Conservation (phyloP, 2,329 filamentous ascomycete genomes). For the Colletotrichum plurivorum region DNA sequence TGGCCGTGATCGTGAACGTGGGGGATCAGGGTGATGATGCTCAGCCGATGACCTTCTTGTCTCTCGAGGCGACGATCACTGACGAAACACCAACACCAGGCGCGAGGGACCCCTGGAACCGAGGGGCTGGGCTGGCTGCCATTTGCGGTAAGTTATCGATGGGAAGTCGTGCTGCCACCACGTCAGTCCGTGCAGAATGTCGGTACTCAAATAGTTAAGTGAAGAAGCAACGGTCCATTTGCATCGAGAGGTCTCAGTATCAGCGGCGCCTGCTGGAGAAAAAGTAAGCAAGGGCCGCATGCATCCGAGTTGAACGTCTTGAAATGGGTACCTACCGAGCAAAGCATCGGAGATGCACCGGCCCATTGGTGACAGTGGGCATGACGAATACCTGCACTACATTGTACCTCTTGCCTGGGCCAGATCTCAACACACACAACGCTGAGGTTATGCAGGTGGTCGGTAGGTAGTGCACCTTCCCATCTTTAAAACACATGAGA, state of each 20-base stretch:
- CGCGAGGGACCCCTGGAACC: constrained; percentile 18
- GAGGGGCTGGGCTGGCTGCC: background rate
- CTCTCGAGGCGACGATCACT: constrained; percentile 34
- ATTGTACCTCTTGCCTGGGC: too few species aligned
- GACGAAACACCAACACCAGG: constrained; percentile 5
- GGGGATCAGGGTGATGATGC: constrained; percentile 18
- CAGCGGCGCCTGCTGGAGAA: constrained; percentile 14
- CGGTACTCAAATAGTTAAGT: too few species aligned
- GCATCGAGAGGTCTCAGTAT: constrained; percentile 27
- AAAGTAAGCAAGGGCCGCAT: background rate
- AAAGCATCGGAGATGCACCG: constrained; percentile 11
- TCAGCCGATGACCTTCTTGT: constrained; percentile 32
- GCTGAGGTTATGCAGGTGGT: too few species aligned
- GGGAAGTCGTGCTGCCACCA: constrained; percentile 9
- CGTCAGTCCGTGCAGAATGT: constrained; percentile 10
- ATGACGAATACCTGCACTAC: too few species aligned
- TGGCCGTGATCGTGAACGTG: constrained; percentile 9
- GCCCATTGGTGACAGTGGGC: background rate
- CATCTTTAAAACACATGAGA: background rate
- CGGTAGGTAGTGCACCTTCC: background rate
- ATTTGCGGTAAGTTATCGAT: too few species aligned
- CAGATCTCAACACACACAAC: too few species aligned
- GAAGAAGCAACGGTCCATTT: constrained; percentile 29
- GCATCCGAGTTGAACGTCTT: background rate
- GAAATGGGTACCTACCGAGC: background rate